A percentile compares a stretch with the other conserved stretches of the same genome.
Conservation (phyloP, 768 basidiomycete genomes). For the Termitomyces sp. region DNA sequence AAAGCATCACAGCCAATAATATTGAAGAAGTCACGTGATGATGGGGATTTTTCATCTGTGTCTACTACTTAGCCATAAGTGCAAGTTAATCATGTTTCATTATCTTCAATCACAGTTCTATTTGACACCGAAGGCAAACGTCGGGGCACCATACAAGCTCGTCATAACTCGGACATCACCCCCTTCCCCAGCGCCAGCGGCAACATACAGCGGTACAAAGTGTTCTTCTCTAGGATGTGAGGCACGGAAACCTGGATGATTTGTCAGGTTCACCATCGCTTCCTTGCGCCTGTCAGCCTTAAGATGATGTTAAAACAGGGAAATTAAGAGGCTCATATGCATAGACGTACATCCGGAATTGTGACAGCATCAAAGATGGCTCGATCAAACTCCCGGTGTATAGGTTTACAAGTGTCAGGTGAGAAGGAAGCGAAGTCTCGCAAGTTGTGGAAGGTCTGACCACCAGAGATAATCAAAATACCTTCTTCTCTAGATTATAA, state of each 20-base stretch:
- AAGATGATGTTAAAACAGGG: conserved; percentile 6
- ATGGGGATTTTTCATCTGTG: too few species aligned
- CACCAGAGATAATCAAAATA: conserved; percentile 65
- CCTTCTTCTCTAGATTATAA: conserved; percentile 48
- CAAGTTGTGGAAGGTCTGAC: conserved; percentile 64
- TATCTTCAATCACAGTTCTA: conserved; percentile 17
- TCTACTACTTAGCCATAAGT: too few species aligned
- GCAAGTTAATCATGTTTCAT: too few species aligned
- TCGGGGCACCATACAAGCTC: conserved; percentile 53
- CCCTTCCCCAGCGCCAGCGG: conserved; percentile 64
- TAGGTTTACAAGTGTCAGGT: conserved; percentile 39
- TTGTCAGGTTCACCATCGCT: conserved; percentile 47
- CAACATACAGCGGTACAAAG: conserved; percentile 75
- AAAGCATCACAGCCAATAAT: conserved; percentile 6
- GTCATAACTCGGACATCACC: conserved; percentile 43
- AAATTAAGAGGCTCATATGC: neutral
- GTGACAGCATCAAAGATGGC: conserved; percentile 54
- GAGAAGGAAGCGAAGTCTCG: conserved; percentile 45
- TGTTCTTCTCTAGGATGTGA: conserved; percentile 79
- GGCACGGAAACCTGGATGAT: conserved; percentile 55
- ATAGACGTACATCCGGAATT: conserved; percentile 33
- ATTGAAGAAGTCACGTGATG: conserved; percentile 8
- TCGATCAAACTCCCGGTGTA: conserved; percentile 51
- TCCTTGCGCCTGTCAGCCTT: conserved; percentile 48
- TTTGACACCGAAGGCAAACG: conserved; percentile 64